Evolutionary conservation across 495 filamentous ascomycete species (phyloP).

Genomic region (Elaphomyces granulatus): DNA sequence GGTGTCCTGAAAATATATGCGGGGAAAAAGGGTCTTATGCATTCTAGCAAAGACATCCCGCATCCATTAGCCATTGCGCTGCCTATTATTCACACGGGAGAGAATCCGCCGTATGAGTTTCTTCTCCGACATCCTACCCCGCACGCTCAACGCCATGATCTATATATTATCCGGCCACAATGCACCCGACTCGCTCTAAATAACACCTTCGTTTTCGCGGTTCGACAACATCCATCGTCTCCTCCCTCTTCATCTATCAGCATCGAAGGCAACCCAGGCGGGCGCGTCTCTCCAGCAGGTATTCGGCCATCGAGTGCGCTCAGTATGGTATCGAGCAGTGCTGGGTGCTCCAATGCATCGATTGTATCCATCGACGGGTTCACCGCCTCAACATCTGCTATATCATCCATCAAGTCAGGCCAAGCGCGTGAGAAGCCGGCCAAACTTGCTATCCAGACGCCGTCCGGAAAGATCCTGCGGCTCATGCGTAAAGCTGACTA

Average conservation of each 20-base stretch:
- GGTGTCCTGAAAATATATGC: slow-evolving; percentile 89
- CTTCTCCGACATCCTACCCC: slow-evolving; percentile 88
- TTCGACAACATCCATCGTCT: slow-evolving; percentile 80
- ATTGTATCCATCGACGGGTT: slow-evolving; percentile 29
- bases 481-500: slow-evolving; percentile 79
- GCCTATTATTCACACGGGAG: slow-evolving; percentile 76
- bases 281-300: slow-evolving; percentile 48
- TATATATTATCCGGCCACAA: slow-evolving; percentile 93
- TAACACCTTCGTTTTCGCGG: slow-evolving; percentile 94
- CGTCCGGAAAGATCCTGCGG: slow-evolving; percentile 86
- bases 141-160: slow-evolving; percentile 87
- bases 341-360: slow-evolving; percentile 25
- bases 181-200: slow-evolving; percentile 74
- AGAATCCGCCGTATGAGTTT: slow-evolving; percentile 89
- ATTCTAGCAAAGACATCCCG: slow-evolving; percentile 85
- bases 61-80: slow-evolving; percentile 84
- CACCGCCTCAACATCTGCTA: slow-evolving; percentile 32
- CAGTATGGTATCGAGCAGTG: slow-evolving; percentile 51
- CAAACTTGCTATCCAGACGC: slow-evolving; percentile 89
- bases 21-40: slow-evolving; percentile 87
- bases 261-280: slow-evolving; percentile 30
- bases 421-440: slow-evolving; percentile 60
- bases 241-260: slow-evolving; percentile 31
- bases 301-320: slow-evolving; percentile 64
- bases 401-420: slow-evolving; percentile 41